phyloP scores from a whole-genome alignment of 2,329 filamentous ascomycete species.

The Xylaria arbuscula region DNA sequence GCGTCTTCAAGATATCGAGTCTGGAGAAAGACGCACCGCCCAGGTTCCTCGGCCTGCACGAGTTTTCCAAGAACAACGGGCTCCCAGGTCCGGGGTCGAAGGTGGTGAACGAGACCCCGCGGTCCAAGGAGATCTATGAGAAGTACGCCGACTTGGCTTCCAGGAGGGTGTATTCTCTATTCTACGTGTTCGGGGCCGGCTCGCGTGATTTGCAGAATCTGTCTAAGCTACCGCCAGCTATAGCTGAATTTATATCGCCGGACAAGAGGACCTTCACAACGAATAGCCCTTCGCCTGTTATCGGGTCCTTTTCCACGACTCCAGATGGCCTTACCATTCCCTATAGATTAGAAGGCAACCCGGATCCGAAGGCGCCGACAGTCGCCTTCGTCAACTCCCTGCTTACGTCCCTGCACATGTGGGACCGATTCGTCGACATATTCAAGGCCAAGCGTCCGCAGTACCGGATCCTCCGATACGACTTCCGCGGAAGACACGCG shows the following conservation, averaged over 20 bases:
- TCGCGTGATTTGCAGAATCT: slow-evolving; percentile 74
- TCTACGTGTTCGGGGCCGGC: slow-evolving; percentile 82
- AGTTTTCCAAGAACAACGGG: slow-evolving; percentile 75
- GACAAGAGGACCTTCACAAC: slow-evolving; percentile 68
- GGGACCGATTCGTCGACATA: slow-evolving; percentile 77
- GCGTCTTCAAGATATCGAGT: slow-evolving; percentile 74
- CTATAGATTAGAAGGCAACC: slow-evolving; percentile 80
- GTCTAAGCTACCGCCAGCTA: slow-evolving; percentile 58
- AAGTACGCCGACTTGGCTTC: slow-evolving; percentile 68
- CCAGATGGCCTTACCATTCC: slow-evolving; percentile 75
- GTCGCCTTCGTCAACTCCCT: slow-evolving; percentile 85
- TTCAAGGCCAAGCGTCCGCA: slow-evolving; percentile 69
- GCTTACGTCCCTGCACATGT: slow-evolving; percentile 81
- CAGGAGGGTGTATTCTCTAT: slow-evolving; percentile 74
- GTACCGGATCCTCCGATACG: slow-evolving; percentile 81
- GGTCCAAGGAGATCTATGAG: slow-evolving; percentile 68
- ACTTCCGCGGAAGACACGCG: slow-evolving; percentile 74
- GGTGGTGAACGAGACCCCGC: slow-evolving; percentile 70
- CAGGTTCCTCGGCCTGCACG: slow-evolving; percentile 75
- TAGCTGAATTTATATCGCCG: slow-evolving; percentile 63
- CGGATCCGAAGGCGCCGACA: slow-evolving; percentile 73
- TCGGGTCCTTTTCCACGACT: slow-evolving; percentile 76
- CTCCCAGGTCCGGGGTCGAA: slow-evolving; percentile 72
- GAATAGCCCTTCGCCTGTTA: slow-evolving; percentile 61
- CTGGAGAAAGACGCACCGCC: slow-evolving; percentile 64